phyloP scores from a whole-genome alignment of 495 filamentous ascomycete species.

The Penicillium bialowiezense region DNA sequence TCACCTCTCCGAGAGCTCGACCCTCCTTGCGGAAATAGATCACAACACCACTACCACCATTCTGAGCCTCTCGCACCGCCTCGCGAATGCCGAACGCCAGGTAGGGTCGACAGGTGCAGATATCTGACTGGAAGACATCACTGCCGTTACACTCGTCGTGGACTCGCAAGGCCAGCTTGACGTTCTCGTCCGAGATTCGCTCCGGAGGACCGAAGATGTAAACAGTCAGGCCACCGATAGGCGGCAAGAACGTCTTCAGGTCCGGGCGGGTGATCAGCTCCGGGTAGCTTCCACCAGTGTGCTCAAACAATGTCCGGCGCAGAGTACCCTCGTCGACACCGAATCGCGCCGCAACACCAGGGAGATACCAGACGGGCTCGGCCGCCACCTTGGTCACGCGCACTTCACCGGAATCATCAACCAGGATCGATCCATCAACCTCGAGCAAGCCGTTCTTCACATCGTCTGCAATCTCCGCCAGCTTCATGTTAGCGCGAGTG shows the following conservation, averaged over 20 bases:
- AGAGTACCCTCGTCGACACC: conserved; percentile 90
- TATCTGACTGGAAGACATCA: conserved; percentile 98
- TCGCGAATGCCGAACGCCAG: conserved; percentile 96
- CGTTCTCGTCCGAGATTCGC: conserved; percentile 85
- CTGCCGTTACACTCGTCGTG: conserved; percentile 98
- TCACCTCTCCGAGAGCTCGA: conserved; percentile 92
- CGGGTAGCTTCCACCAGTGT: conserved; percentile 90
- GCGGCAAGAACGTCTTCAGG: conserved; percentile 93
- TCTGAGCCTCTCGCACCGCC: conserved; percentile 94
- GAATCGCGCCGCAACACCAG: conserved; percentile 91
- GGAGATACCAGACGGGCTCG: conserved; percentile 94
- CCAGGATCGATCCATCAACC: conserved; percentile 87
- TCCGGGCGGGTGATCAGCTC: conserved; percentile 90
- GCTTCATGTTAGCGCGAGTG: conserved; percentile 93
- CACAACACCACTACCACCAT: conserved; percentile 90
- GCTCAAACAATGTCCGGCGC: conserved; percentile 85
- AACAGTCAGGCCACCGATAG: conserved; percentile 93
- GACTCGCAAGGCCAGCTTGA: conserved; percentile 80
- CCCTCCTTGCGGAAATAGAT: conserved; percentile 99
- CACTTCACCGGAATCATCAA: conserved; percentile 79
- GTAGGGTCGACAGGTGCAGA: conserved; percentile 96
- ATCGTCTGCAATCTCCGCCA: conserved; percentile 88
- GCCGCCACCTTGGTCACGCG: conserved; percentile 96
- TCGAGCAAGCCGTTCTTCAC: conserved; percentile 74
- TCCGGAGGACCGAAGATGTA: conserved; percentile 96